Evolutionary conservation across 2,329 filamentous ascomycete species (phyloP).

Genomic region (Cladosporium colombiae): DNA sequence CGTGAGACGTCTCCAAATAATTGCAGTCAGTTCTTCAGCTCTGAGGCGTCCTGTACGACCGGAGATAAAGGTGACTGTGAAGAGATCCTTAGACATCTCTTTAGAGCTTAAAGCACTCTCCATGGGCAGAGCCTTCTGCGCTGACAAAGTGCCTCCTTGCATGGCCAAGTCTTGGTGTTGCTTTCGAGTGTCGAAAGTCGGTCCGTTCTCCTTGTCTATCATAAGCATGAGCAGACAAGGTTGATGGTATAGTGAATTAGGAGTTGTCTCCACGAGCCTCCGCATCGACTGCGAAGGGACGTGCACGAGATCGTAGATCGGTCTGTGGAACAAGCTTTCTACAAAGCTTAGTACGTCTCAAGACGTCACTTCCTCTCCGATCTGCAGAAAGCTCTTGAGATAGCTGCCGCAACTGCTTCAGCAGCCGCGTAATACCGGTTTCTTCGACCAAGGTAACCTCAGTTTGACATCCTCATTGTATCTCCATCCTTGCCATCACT

Average conservation of each 20-base stretch:
- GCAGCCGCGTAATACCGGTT: background rate
- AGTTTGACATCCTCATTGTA: background rate
- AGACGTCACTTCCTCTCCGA: slow-evolving; percentile 12
- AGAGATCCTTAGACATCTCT: background rate
- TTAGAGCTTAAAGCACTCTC: background rate
- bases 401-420: background rate
- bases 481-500: background rate
- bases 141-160: background rate
- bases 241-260: background rate
- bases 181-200: background rate
- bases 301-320: background rate
- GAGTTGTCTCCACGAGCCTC: background rate
- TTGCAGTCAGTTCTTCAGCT: background rate
- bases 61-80: background rate
- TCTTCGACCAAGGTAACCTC: background rate
- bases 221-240: background rate
- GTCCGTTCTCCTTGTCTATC: background rate
- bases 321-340: background rate
- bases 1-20: background rate
- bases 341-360: slow-evolving; percentile 1
- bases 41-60: background rate
- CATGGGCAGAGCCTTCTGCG: background rate
- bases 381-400: slow-evolving; percentile 10
- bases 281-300: background rate
- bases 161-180: background rate